Conservation (phyloP, 768 basidiomycete species). For the Asterophora lycoperdoides region DNA sequence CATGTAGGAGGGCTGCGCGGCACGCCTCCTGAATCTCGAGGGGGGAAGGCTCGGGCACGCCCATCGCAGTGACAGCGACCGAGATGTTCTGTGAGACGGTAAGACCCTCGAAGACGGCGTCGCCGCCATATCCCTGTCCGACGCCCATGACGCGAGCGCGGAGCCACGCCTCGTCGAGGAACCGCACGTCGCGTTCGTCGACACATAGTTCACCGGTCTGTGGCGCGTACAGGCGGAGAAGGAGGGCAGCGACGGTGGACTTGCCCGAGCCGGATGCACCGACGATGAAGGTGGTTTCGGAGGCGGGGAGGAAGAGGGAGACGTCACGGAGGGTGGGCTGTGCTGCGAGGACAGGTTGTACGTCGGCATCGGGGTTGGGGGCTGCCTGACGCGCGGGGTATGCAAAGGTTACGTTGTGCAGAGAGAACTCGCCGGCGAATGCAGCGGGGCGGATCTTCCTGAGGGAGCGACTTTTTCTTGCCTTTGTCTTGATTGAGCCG, state of each 20-base stretch:
- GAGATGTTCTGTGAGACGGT: constrained; percentile 85
- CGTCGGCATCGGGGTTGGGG: background rate
- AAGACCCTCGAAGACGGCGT: constrained; percentile 75
- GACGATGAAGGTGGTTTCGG: constrained; percentile 87
- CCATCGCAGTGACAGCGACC: constrained; percentile 41
- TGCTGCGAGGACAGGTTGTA: constrained; percentile 47
- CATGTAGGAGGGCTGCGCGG: constrained; percentile 79
- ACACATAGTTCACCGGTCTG: constrained; percentile 62
- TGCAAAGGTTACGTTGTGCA: constrained; percentile 71
- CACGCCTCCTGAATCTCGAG: constrained; percentile 80
- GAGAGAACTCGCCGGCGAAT: constrained; percentile 72
- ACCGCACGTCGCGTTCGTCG: constrained; percentile 78
- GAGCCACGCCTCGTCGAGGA: constrained; percentile 70
- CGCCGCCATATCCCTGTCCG: constrained; percentile 55
- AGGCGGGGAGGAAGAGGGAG: constrained; percentile 63
- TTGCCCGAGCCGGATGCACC: constrained; percentile 92
- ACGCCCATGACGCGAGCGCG: constrained; percentile 70
- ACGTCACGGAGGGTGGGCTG: constrained; percentile 57
- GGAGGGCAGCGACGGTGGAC: constrained; percentile 79
- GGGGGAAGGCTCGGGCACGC: constrained; percentile 54
- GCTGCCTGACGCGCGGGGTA: constrained; percentile 65
- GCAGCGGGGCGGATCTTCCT: constrained; percentile 61
- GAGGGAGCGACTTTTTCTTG: constrained; percentile 34
- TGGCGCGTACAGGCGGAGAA: constrained; percentile 76
- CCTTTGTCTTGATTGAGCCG: constrained; percentile 7